Evolutionary conservation across 148 eudicot species (phyloP), one percentile per base, ranked within the genome.

Genomic region (Vaccinium vitisidaea): DNA sequence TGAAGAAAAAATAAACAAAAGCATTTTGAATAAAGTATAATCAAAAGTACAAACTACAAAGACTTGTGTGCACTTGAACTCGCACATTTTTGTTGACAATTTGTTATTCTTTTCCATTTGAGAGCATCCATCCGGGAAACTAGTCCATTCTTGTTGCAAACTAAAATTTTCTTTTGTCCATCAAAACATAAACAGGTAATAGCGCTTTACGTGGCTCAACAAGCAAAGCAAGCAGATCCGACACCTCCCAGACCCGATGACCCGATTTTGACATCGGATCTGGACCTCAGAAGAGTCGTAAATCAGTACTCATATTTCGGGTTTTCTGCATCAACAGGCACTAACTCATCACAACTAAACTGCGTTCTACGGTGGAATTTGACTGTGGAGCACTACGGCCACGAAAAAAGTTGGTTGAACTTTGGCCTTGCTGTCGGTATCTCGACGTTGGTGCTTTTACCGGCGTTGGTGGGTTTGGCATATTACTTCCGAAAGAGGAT

Each of bases 311-410:
- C 97, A 0, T 96, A 94, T 71, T 93, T 96, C 79, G 99, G 98
- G 9, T 96, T 96, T 74, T 89, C 98, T 1, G 99, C 94, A 0
- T 89, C 98, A 0, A 96, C 99, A 0, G 95, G 99, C 19, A 39
- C 0, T 39, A 83, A 25, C 6, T 13, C 69, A 1, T 71, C 48
- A 1, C 88, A 96, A 89, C 87, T 96, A 16, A 94, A 94, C 84
- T 94, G 99, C 70, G 91, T 96, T 0, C 78, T 91, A 32, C 85
- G 92, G 85, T 96, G 99, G 99, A 96, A 96, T 52, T 71, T 96
- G 54, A 93, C 99, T 0, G 94, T 94, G 9, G 86, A 90, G 21
- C 10, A 83, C n/a, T 86, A 88, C 43, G 43, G 43, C 15, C 39
- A 63, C 0, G 84, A 71, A 74, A 73, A 1, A 52, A 8, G 6